A percentile compares a stretch with the other conserved stretches of the same genome.
Conservation (phyloP, 257 asterid genomes). For the Haberlea rhodopensis region DNA sequence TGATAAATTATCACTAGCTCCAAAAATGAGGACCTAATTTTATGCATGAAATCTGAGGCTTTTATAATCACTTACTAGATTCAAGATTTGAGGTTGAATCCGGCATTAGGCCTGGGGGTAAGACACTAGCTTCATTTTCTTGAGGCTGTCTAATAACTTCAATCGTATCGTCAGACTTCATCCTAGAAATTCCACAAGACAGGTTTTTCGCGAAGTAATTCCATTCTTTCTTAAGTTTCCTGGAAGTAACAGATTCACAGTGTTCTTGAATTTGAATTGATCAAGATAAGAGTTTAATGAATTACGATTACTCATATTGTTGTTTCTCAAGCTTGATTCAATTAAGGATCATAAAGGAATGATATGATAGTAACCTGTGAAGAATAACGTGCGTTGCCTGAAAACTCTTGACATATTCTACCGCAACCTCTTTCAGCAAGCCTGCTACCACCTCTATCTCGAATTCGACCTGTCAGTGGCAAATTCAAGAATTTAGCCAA, state of each 20-base stretch:
- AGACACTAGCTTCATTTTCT: slow-evolving; percentile 20
- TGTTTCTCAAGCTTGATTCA: background rate
- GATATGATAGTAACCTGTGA: slow-evolving; percentile 34
- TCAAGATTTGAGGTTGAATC: slow-evolving; percentile 10
- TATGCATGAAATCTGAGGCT: background rate
- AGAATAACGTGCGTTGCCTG: slow-evolving; percentile 48
- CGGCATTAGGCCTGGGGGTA: background rate
- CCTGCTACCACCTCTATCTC: slow-evolving; percentile 51
- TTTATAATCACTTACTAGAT: slow-evolving; percentile 30
- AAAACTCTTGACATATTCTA: slow-evolving; percentile 33
- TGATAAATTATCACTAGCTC: too few relatives aligned
- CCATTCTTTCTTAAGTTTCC: slow-evolving; percentile 40
- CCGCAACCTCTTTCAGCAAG: slow-evolving; percentile 38
- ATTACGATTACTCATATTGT: too few relatives aligned
- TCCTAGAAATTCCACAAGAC: slow-evolving; percentile 42
- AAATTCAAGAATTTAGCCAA: background rate
- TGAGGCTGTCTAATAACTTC: slow-evolving; percentile 33
- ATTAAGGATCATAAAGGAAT: background rate
- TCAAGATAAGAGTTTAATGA: background rate
- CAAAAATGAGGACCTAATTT: too few relatives aligned
- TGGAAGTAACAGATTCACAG: slow-evolving; percentile 20
- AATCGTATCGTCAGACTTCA: slow-evolving; percentile 33
- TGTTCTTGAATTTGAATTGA: background rate
- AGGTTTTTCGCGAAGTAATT: slow-evolving; percentile 42
- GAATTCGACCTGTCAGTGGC: slow-evolving; percentile 35